Percentiles rank a stretch among this genome's conserved stretches.
Conservation (phyloP, 169 alveolate genomes). For the Plasmodium inui region DNA sequence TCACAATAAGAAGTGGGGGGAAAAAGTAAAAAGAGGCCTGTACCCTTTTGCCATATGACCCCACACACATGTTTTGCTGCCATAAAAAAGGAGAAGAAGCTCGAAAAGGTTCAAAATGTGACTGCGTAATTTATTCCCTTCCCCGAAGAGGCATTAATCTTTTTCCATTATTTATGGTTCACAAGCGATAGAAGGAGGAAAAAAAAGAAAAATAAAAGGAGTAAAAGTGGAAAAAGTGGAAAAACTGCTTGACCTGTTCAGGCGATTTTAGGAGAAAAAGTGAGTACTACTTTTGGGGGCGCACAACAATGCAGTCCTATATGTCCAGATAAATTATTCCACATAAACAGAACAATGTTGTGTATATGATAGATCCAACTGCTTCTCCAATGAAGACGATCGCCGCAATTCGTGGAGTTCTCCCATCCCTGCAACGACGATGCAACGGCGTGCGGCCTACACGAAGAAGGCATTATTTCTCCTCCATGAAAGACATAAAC, state of each 20-base stretch:
- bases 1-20: neutral
- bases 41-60: neutral
- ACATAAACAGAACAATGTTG: neutral
- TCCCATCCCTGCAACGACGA: neutral
- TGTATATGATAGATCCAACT: neutral
- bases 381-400: neutral
- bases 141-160: neutral
- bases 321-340: neutral
- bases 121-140: neutral
- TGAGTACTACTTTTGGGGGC: constrained; percentile 9
- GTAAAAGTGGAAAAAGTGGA: neutral
- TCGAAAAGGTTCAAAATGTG: neutral
- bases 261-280: constrained; percentile 78
- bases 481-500: neutral
- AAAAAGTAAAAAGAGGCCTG: neutral
- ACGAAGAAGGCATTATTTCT: neutral
- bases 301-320: neutral
- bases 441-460: neutral
- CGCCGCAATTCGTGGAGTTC: neutral
- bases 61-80: neutral
- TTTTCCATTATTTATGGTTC: neutral
- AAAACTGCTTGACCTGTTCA: constrained; percentile 80
- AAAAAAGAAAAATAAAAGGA: neutral
- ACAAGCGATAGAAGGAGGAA: neutral
- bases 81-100: neutral